Evolutionary conservation across 1,284 basidiomycete genomes (phyloP).

Genomic region (Sporisorium scitamineum): DNA sequence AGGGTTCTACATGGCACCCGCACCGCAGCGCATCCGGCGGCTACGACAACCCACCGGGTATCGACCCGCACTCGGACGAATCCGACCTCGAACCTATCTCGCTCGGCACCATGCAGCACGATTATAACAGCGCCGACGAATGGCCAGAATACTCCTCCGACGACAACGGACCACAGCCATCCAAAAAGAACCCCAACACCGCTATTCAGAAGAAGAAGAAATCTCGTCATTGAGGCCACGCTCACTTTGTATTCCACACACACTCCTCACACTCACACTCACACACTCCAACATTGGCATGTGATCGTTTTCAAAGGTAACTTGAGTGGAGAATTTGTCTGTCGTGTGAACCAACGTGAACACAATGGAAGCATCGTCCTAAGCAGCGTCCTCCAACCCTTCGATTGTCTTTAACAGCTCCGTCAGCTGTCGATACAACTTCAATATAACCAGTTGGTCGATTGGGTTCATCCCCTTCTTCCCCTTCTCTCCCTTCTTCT

Average conservation of each 20-base stretch:
- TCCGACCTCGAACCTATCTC: slow-evolving; percentile 61
- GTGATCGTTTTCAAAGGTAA: no score
- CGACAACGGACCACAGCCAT: slow-evolving; percentile 17
- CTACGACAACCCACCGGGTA: slow-evolving; percentile 34
- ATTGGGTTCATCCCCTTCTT: slow-evolving; percentile 56
- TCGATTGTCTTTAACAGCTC: slow-evolving; percentile 64
- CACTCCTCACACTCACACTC: no score
- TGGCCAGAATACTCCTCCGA: slow-evolving; percentile 40
- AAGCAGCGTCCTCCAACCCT: slow-evolving; percentile 52
- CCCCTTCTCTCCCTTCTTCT: neutral
- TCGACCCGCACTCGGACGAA: slow-evolving; percentile 44
- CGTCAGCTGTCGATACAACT: slow-evolving; percentile 61
- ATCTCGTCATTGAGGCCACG: slow-evolving; percentile 23
- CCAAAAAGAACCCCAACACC: neutral
- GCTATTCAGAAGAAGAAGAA: slow-evolving; percentile 1
- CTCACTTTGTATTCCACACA: neutral
- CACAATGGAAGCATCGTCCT: neutral
- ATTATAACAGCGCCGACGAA: slow-evolving; percentile 39
- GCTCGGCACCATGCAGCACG: slow-evolving; percentile 50
- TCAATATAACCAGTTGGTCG: slow-evolving; percentile 65
- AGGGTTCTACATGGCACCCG: slow-evolving; percentile 23
- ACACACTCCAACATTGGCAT: neutral
- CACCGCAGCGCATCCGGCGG: slow-evolving; percentile 22
- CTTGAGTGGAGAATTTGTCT: neutral
- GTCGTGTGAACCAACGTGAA: neutral